These are phyloP conservation scores for Tricholoma saponaceum DNA, from an alignment of 768 basidiomycete species.

Conservation along the genomic window DNA sequence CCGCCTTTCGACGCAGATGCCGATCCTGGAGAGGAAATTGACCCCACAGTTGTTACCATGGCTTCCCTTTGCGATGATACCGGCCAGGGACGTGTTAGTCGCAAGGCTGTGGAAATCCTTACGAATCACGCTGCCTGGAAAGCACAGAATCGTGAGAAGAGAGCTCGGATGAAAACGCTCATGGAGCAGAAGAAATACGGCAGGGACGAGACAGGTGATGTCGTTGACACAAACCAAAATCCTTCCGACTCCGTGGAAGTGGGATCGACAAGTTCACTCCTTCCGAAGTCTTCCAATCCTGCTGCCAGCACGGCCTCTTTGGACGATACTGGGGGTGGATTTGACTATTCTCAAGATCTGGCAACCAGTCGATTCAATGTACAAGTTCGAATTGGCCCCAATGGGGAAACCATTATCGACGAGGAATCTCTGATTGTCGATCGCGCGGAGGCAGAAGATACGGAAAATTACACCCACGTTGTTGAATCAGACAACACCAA, in stretches of 20 bases:
- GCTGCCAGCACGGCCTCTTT: conserved; percentile 16
- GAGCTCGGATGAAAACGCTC: conserved; percentile 53
- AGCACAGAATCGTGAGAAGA: conserved; percentile 59
- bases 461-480: conserved; percentile 69
- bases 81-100: conserved; percentile 75
- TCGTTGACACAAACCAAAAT: conserved; percentile 10
- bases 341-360: conserved; percentile 66
- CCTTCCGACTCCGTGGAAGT: conserved; percentile 15
- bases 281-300: conserved; percentile 10
- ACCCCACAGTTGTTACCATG: conserved; percentile 85
- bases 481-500: conserved; percentile 81
- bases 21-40: conserved; percentile 71
- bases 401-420: conserved; percentile 84
- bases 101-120: conserved; percentile 69
- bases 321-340: conserved; percentile 53
- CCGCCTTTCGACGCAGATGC: conserved; percentile 56
- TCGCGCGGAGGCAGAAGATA: conserved; percentile 63
- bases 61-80: conserved; percentile 73
- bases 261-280: conserved; percentile 13
- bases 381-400: conserved; percentile 83
- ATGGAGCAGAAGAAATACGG: conserved; percentile 81
- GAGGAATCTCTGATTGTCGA: conserved; percentile 83
- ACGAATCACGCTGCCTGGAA: conserved; percentile 74
- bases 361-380: conserved; percentile 73
- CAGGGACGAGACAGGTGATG: conserved; percentile 41